Conservation (phyloP, 2,329 filamentous ascomycete genomes). For the Ascochyta rabiei region DNA sequence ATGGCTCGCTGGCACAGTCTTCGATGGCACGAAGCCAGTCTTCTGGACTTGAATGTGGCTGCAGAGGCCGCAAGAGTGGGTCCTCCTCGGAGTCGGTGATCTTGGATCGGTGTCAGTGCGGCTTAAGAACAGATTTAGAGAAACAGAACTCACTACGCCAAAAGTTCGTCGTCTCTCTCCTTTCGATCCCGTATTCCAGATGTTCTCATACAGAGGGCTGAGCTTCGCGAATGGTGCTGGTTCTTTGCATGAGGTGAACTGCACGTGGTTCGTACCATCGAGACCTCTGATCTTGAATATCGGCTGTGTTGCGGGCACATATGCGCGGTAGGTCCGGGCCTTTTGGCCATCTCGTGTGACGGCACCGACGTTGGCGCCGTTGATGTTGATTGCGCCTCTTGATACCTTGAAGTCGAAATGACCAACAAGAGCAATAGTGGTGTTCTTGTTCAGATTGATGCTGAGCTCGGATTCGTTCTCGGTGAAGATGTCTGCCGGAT, state of each 20-base stretch:
- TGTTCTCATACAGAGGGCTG: slow-evolving; percentile 68
- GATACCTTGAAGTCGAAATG: slow-evolving; percentile 69
- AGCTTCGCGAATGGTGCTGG: slow-evolving; percentile 63
- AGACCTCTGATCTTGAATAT: slow-evolving; percentile 67
- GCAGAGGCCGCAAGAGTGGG: slow-evolving; percentile 35
- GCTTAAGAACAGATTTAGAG: background rate
- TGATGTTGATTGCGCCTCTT: slow-evolving; percentile 67
- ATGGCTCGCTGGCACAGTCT: slow-evolving; percentile 43
- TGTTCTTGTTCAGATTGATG: slow-evolving; percentile 37
- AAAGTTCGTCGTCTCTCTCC: slow-evolving; percentile 37
- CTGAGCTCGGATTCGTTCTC: slow-evolving; percentile 35
- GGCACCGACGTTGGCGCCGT: slow-evolving; percentile 66
- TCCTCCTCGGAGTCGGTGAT: slow-evolving; percentile 38
- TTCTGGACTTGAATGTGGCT: slow-evolving; percentile 64
- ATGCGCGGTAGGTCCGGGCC: slow-evolving; percentile 56
- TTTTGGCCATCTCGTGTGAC: slow-evolving; percentile 37
- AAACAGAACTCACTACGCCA: slow-evolving; percentile 36
- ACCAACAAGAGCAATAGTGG: slow-evolving; percentile 59
- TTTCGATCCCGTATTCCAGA: slow-evolving; percentile 64
- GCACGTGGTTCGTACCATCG: slow-evolving; percentile 59
- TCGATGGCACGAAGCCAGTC: slow-evolving; percentile 54
- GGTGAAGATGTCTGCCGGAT: slow-evolving; percentile 27
- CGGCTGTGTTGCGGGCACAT: slow-evolving; percentile 72
- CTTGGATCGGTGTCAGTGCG: slow-evolving; percentile 22
- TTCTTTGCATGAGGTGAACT: slow-evolving; percentile 52